Evolutionary conservation across 2,329 filamentous ascomycete genomes (phyloP).

Genomic region (Apiospora koreana): DNA sequence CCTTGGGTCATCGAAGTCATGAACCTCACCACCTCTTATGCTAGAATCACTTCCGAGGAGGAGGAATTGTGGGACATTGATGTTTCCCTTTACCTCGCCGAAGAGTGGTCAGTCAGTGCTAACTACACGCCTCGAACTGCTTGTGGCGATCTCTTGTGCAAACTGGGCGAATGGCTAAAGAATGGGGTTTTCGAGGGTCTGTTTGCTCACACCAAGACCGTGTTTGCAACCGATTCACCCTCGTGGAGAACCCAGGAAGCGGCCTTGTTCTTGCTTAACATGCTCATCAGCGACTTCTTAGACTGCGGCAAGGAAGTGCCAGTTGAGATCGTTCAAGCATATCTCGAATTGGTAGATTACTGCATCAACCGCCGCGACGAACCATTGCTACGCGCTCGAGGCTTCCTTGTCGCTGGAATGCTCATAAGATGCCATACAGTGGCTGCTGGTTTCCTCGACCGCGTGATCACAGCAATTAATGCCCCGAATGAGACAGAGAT

Average conservation of each 20-base stretch:
- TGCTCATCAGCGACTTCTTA: conserved; percentile 79
- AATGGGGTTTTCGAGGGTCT: conserved; percentile 76
- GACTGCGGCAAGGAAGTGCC: conserved; percentile 75
- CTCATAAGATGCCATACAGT: conserved; percentile 70
- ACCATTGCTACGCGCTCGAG: conserved; percentile 80
- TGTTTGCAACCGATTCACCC: conserved; percentile 61
- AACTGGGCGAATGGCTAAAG: conserved; percentile 87
- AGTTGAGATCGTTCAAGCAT: conserved; percentile 68
- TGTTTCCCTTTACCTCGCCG: conserved; percentile 90
- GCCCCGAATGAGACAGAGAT: conserved; percentile 74
- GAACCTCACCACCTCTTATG: conserved; percentile 81
- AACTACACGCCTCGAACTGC: conserved; percentile 96
- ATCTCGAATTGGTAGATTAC: conserved; percentile 78
- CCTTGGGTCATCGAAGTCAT: conserved; percentile 88
- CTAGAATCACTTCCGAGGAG: conserved; percentile 89
- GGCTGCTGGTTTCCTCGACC: conserved; percentile 67
- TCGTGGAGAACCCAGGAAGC: conserved; percentile 73
- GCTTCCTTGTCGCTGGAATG: conserved; percentile 82
- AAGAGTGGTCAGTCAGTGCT: conserved; percentile 90
- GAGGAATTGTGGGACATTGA: conserved; percentile 97
- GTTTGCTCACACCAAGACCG: conserved; percentile 71
- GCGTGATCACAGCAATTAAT: conserved; percentile 73
- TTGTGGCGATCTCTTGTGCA: conserved; percentile 88
- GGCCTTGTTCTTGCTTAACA: conserved; percentile 81
- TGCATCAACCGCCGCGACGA: conserved; percentile 70